phyloP scores from a whole-genome alignment of 495 filamentous ascomycete species.

The Penicillium turbatum region DNA sequence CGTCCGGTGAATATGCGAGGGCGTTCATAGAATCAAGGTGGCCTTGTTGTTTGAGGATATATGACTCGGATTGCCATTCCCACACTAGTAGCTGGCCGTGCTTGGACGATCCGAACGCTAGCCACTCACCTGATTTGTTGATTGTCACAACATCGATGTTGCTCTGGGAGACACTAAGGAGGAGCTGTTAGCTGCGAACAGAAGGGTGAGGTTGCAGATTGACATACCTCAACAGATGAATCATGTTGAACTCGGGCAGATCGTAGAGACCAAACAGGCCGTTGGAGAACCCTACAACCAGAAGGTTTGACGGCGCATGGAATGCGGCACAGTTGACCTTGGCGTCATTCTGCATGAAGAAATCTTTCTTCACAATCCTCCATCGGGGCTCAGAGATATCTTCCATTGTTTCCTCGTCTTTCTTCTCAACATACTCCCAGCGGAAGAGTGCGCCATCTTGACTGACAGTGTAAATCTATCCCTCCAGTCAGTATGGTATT shows the following conservation, averaged over 20 bases:
- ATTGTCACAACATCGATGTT: slow-evolving; percentile 91
- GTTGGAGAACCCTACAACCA: slow-evolving; percentile 92
- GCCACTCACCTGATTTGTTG: slow-evolving; percentile 92
- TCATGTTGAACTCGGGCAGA: slow-evolving; percentile 92
- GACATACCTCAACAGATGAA: slow-evolving; percentile 69
- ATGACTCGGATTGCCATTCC: slow-evolving; percentile 99
- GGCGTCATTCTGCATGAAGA: slow-evolving; percentile 86
- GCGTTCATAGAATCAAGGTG: slow-evolving; percentile 97
- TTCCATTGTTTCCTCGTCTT: slow-evolving; percentile 56
- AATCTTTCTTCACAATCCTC: slow-evolving; percentile 83
- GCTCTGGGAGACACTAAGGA: slow-evolving; percentile 80
- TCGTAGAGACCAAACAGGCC: slow-evolving; percentile 92
- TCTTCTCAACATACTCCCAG: slow-evolving; percentile 56
- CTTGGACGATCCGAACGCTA: slow-evolving; percentile 95
- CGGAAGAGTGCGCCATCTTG: slow-evolving; percentile 64
- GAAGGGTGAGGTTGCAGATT: background rate
- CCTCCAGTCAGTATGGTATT: slow-evolving; percentile 37
- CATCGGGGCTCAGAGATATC: slow-evolving; percentile 64
- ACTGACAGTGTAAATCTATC: slow-evolving; percentile 69
- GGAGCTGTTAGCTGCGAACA: slow-evolving; percentile 11
- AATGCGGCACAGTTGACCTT: slow-evolving; percentile 84
- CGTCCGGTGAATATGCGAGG: slow-evolving; percentile 87
- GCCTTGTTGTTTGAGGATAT: slow-evolving; percentile 95
- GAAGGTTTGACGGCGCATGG: slow-evolving; percentile 76
- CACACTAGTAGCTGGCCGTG: slow-evolving; percentile 92